Conservation (phyloP, 2,329 filamentous ascomycete genomes). For the Bimuria novae-zelandiae region DNA sequence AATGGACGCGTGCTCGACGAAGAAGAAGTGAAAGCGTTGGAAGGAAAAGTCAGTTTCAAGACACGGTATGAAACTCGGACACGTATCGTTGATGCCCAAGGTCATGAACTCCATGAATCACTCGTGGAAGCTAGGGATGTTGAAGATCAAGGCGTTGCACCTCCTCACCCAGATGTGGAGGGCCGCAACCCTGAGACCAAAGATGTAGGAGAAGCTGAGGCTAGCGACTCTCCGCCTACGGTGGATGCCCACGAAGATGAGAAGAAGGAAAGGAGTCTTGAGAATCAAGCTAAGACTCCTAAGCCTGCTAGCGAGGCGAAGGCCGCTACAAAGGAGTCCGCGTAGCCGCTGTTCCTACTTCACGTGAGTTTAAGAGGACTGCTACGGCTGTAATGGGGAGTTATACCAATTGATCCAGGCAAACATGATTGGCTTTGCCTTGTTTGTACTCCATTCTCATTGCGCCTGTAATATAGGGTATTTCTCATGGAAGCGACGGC, state of each 20-base stretch:
- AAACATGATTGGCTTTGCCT: not conserved
- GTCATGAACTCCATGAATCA: slow-evolving; percentile 70
- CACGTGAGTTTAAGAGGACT: not conserved
- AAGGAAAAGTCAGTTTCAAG: slow-evolving; percentile 94
- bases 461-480: slow-evolving; percentile 15
- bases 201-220: slow-evolving; percentile 45
- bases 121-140: slow-evolving; percentile 44
- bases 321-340: slow-evolving; percentile 39
- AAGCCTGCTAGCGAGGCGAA: slow-evolving; percentile 47
- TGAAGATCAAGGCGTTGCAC: slow-evolving; percentile 48
- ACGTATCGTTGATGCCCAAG: slow-evolving; percentile 76
- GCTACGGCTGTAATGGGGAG: not conserved
- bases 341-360: not conserved
- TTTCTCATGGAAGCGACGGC: slow-evolving; percentile 10
- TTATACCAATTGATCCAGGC: not conserved
- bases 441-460: not conserved
- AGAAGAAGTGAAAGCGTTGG: slow-evolving; percentile 79
- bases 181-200: slow-evolving; percentile 62
- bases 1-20: slow-evolving; percentile 85
- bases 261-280: slow-evolving; percentile 51
- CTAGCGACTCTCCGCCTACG: slow-evolving; percentile 47
- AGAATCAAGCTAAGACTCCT: slow-evolving; percentile 39
- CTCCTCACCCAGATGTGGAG: slow-evolving; percentile 61
- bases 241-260: slow-evolving; percentile 49
- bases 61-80: slow-evolving; percentile 96